These are phyloP conservation scores for Phytophthora colocasiae DNA, from an alignment of 352 stramenopile species.

Conservation along the genomic window DNA sequence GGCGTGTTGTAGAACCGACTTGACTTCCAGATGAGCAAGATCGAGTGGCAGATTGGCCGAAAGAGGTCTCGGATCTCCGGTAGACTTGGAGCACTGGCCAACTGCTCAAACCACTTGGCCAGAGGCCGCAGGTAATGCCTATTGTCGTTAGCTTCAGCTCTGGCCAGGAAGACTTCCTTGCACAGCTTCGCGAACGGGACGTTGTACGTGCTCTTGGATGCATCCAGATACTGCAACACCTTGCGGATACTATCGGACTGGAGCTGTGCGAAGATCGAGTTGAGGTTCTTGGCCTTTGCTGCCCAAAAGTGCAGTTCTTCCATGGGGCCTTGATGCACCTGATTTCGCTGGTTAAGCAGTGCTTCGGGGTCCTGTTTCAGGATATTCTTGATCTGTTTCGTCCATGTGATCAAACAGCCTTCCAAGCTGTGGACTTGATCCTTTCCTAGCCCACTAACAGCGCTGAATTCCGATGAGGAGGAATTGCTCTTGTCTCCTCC, in stretches of 20 bases:
- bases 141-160: constrained; percentile 90
- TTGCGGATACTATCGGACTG: constrained; percentile 88
- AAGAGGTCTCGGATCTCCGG: constrained; percentile 77
- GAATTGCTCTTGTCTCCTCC: constrained; percentile 6
- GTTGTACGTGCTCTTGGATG: constrained; percentile 92
- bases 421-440: constrained; percentile 90
- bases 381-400: constrained; percentile 95
- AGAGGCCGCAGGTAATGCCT: constrained; percentile 86
- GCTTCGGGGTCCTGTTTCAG: constrained; percentile 90
- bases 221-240: constrained; percentile 90
- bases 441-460: constrained; percentile 50
- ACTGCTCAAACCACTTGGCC: constrained; percentile 61
- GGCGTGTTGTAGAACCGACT: constrained; percentile 93
- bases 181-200: constrained; percentile 93
- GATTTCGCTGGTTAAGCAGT: constrained; percentile 61
- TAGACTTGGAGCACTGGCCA: constrained; percentile 50
- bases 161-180: constrained; percentile 91
- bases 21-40: constrained; percentile 93
- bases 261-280: constrained; percentile 92
- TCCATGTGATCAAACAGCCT: constrained; percentile 93
- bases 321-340: constrained; percentile 76
- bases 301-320: constrained; percentile 92
- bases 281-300: constrained; percentile 86
- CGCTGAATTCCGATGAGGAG: constrained; percentile 19
- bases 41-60: constrained; percentile 85